Base-by-base conservation (phyloP, 306 rosid genomes). In the Pterocarpus santalinus region DNA sequence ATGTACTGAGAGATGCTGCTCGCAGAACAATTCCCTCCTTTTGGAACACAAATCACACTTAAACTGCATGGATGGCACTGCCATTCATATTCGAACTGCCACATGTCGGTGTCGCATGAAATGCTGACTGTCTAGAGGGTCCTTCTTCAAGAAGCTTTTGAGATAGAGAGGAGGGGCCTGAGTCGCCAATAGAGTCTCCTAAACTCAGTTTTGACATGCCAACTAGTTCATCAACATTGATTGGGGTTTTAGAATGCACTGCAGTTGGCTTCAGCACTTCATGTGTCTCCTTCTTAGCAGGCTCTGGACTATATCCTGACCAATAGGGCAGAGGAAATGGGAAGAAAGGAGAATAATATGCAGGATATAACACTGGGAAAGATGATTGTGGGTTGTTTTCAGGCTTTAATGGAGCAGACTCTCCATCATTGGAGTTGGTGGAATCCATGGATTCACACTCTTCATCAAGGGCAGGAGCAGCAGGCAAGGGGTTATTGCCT, bases 361-460 rank as follows among this genome's bases (percentile, higher is more conserved):
- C 89, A 13, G 98, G 97, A 85, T 90, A 95, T 58, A 91, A 41
- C 41, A 91, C 73, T 0, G 97, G 98, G 65, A 86, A 93, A 34
- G 86, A 78, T 44, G 93, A 8, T 58, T 84, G 91, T 38, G 86
- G 75, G 68, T 41, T 87, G 11, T 93, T 91, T 3, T 51, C 57
- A 3, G 87, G 88, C 69, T 83, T 84, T 39, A 85, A 74, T 52
- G 92, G 81, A 32, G 82, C 80, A 70, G 89, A 70, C 7, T 95
- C 99, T 85, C 98, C 97, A 28, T 95, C 97, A 56, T 89, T 93
- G 79, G 99, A 93, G 88, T 93, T 93, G 34, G 89, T 86, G 47
- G 99, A 95, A 69, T 92, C 94, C 99, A 95, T 92, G 69, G 98
- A 95, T 84, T 95, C 99, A 0, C 97, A 92, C 79, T 93, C 98